phyloP scores from a whole-genome alignment of 352 stramenopile genomes.

The Phytophthora pinifolia region DNA sequence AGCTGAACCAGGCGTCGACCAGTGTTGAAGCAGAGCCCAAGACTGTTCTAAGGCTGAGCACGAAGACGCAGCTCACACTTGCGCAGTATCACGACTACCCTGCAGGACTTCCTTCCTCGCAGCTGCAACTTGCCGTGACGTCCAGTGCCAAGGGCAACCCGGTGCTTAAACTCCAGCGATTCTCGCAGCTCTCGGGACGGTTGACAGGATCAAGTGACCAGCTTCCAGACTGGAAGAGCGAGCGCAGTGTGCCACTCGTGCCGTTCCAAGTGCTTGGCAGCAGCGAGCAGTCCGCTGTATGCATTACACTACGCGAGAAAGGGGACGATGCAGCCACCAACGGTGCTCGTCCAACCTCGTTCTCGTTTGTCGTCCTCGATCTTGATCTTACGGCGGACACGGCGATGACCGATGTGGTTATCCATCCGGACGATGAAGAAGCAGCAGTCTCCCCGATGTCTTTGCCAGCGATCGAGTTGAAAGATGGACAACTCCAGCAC shows the following conservation, averaged over 20 bases:
- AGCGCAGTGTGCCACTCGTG: slow-evolving; percentile 44
- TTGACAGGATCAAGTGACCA: slow-evolving; percentile 38
- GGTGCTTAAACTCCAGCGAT: slow-evolving; percentile 51
- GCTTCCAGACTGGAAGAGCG: slow-evolving; percentile 61
- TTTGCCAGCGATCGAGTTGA: slow-evolving; percentile 30
- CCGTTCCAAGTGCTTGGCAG: slow-evolving; percentile 52
- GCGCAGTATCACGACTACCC: slow-evolving; percentile 74
- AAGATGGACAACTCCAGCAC: slow-evolving; percentile 30
- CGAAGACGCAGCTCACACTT: slow-evolving; percentile 46
- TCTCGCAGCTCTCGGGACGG: slow-evolving; percentile 44
- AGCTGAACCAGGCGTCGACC: slow-evolving; percentile 4
- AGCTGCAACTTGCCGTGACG: slow-evolving; percentile 46
- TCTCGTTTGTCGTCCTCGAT: slow-evolving; percentile 56
- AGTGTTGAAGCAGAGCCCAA: slow-evolving; percentile 11
- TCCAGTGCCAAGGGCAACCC: slow-evolving; percentile 22
- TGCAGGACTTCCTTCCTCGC: slow-evolving; percentile 32
- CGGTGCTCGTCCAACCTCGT: slow-evolving; percentile 2
- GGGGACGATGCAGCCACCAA: slow-evolving; percentile 19
- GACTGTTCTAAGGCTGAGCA: slow-evolving; percentile 19
- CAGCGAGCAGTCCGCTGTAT: slow-evolving; percentile 43
- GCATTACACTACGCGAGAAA: slow-evolving; percentile 50
- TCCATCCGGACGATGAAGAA: slow-evolving; percentile 31
- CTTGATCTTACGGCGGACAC: slow-evolving; percentile 17
- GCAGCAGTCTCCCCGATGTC: slow-evolving; percentile 3
- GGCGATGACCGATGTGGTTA: slow-evolving; percentile 11